Conservation (phyloP, 805 yeast species). For the Saccharomycopsis synnaedendra region DNA sequence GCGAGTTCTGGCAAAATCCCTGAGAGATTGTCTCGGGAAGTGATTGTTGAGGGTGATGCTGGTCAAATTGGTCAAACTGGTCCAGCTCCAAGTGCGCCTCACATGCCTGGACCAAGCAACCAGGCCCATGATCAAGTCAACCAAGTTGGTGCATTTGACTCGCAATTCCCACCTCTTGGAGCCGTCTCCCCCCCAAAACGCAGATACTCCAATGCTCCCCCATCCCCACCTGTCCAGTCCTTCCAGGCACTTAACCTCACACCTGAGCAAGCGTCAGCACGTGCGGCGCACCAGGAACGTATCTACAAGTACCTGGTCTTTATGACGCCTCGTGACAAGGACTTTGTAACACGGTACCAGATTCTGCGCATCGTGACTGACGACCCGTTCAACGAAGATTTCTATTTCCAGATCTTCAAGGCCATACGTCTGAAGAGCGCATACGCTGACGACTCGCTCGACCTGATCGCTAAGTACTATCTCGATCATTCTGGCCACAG, state of each 20-base stretch:
- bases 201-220: no score
- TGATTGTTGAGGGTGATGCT: no score
- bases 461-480: slow-evolving; percentile 86
- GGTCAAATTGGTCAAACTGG: no score
- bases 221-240: no score
- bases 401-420: slow-evolving; percentile 86
- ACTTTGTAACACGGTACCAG: slow-evolving; percentile 88
- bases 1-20: no score
- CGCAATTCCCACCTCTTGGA: slow-evolving; percentile 14
- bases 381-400: slow-evolving; percentile 95
- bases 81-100: no score
- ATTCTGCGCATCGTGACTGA: slow-evolving; percentile 92
- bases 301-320: slow-evolving; percentile 80
- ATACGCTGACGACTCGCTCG: slow-evolving; percentile 47
- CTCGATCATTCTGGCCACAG: slow-evolving; percentile 86
- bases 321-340: slow-evolving; percentile 96
- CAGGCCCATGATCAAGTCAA: no score
- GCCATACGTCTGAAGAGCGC: slow-evolving; percentile 44
- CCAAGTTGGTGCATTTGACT: no score
- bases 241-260: no score
- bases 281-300: slow-evolving; percentile 20
- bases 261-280: no score
- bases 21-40: no score
- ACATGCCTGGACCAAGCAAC: no score
- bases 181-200: slow-evolving; percentile 13